phyloP scores from a whole-genome alignment of 1,139 yeast genomes.

The Nematodospora anomalae region DNA sequence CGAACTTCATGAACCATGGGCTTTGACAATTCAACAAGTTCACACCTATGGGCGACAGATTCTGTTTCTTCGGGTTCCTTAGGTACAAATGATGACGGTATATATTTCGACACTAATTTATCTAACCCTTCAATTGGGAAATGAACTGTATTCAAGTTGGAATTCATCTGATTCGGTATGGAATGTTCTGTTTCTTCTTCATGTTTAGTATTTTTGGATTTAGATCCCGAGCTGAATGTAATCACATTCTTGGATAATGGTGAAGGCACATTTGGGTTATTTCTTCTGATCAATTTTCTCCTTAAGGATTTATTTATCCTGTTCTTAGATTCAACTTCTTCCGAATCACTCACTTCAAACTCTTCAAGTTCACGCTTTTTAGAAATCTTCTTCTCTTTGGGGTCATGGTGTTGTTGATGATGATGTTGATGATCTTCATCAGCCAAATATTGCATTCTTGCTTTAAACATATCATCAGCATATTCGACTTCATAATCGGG shows the following conservation, averaged over 20 bases:
- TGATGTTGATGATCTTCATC: constrained; percentile 33
- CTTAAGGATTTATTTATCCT: constrained; percentile 11
- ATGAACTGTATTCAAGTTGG: constrained; percentile 8
- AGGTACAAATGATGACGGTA: constrained; percentile 7
- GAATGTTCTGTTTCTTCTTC: background rate
- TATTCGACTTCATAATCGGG: constrained; percentile 68
- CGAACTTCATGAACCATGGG: constrained; percentile 33
- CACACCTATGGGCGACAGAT: constrained; percentile 23
- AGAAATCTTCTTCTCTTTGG: constrained; percentile 32
- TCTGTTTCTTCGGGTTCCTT: constrained; percentile 15
- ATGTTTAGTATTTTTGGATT: background rate
- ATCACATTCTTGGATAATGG: constrained; percentile 15
- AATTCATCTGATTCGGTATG: background rate
- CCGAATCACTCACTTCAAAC: constrained; percentile 11
- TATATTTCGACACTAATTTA: constrained; percentile 14
- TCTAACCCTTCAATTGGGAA: constrained; percentile 26
- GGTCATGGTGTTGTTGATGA: constrained; percentile 25
- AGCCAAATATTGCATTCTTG: constrained; percentile 58
- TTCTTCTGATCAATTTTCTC: constrained; percentile 13
- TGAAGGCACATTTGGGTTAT: constrained; percentile 12
- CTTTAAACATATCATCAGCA: constrained; percentile 66
- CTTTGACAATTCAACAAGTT: constrained; percentile 26
- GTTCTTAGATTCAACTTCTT: constrained; percentile 6
- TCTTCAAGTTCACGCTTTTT: constrained; percentile 21
- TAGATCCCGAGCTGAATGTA: constrained; percentile 2